These are phyloP conservation scores for Cucurbita ficifolia DNA, from an alignment of 306 rosid genomes.

Conservation along the genomic window DNA sequence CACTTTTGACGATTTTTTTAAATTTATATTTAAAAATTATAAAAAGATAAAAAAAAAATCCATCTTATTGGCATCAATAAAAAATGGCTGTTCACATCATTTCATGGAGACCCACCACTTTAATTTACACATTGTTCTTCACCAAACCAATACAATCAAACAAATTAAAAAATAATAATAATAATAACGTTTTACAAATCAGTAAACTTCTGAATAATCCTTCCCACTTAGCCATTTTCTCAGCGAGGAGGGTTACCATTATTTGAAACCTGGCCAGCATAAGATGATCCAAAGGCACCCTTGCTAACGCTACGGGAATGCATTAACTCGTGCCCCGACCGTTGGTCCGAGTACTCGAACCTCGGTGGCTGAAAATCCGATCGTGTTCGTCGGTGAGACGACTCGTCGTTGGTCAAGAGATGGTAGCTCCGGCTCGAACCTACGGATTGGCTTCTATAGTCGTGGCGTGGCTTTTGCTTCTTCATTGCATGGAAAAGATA, in stretches of 20 bases:
- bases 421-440: constrained; percentile 62
- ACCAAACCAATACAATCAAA: not conserved
- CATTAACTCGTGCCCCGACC: constrained; percentile 1
- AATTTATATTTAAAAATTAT: too few relatives aligned
- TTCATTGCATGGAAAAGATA: constrained; percentile 51
- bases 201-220: not conserved
- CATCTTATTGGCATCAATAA: too few relatives aligned
- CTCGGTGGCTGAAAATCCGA: constrained; percentile 46
- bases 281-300: not conserved
- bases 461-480: constrained; percentile 38
- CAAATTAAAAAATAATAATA: not conserved
- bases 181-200: not conserved
- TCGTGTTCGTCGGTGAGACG: constrained; percentile 57
- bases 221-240: not conserved
- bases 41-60: too few relatives aligned
- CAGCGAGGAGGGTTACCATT: not conserved
- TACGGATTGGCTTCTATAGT: constrained; percentile 29
- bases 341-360: constrained; percentile 16
- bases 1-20: too few relatives aligned
- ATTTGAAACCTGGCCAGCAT: not conserved
- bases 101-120: not conserved
- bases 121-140: not conserved
- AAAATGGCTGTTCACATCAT: not conserved
- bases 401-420: constrained; percentile 28
- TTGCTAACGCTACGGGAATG: constrained; percentile 1